Conservation (phyloP, 1,284 basidiomycete species). For the Ganoderma sp. region DNA sequence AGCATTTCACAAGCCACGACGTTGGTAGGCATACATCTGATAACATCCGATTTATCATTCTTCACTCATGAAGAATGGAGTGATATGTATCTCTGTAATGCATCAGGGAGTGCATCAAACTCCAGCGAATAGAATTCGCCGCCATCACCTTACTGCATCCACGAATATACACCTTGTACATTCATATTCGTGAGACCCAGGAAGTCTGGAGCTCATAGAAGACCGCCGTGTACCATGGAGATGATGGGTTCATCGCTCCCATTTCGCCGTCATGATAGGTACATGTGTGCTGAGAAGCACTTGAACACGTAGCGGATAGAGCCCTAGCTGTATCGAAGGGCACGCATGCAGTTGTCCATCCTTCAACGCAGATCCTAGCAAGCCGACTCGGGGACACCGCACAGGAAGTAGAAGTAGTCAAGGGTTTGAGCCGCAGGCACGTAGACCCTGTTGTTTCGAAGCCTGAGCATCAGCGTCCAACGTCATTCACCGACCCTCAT, state of each 20-base stretch:
- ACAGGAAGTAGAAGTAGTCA: neutral
- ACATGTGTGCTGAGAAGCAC: neutral
- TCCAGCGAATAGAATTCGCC: neutral
- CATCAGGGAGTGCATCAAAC: neutral
- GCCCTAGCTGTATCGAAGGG: neutral
- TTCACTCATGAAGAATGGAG: neutral
- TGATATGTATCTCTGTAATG: neutral
- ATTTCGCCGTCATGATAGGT: neutral
- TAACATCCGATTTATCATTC: neutral
- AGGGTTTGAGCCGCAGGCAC: neutral
- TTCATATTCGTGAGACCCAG: neutral
- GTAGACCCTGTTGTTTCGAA: neutral
- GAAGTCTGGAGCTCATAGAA: neutral
- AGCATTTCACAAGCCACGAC: neutral
- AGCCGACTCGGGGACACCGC: neutral
- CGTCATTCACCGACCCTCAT: neutral
- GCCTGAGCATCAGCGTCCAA: neutral
- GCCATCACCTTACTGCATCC: neutral
- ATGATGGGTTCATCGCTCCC: neutral
- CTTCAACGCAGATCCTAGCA: neutral
- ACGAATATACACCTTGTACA: neutral
- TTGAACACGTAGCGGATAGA: neutral
- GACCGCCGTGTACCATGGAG: neutral
- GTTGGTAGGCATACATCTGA: neutral
- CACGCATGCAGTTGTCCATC: slow-evolving; percentile 1